Evolutionary conservation across 495 filamentous ascomycete genomes (phyloP), one percentile per base, ranked within the genome.

Genomic region (Symbiotaphrina buchneri): DNA sequence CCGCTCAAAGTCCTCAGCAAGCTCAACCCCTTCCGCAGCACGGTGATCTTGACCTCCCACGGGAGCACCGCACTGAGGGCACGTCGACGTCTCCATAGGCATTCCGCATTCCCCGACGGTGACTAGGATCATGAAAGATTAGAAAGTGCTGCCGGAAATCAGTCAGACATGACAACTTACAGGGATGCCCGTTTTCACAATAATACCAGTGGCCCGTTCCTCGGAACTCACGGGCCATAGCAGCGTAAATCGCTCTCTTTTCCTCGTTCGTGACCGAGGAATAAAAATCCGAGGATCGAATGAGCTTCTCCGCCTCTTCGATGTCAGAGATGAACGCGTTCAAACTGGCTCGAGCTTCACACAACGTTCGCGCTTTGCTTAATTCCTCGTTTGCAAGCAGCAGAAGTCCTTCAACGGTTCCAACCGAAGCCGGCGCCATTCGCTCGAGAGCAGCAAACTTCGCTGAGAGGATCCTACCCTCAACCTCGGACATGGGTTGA

Each of bases 91-190:
- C 46, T 80, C 34, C 60, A 74, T 71, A 0, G 75, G 65, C 55
- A 64, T 65, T 6, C 74, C 78, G 45, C 76, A 84, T 37, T 81
- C 65, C 0, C 75, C 74, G 21, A 79, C 52, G 0, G 73, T 72
- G 40, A 82, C 82, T 18, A 49, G 13, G 23, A 15, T 30, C 10
- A 19, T 16, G 11, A 31, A 5, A 3, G 14, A 5, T 42, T 28
- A 47, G 36, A 16, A 33, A 22, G 11, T 40, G 22, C 3, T 24
- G 14, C 18, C 22, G 10, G 11, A 8, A 21, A n/a, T n/a, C n/a
- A n/a, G n/a, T n/a, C n/a, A n/a, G n/a, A n/a, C n/a, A 10, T 16
- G 21, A 6, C 3, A 16, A 8, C 22, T n/a, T 25, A 8, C 13
- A 13, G 13, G 73, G 68, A 48, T 80, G 67, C 0, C 63, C 61